Evolutionary conservation across 2,329 filamentous ascomycete genomes (phyloP).

Genomic region (Paraphaeosphaeria sporulosa): DNA sequence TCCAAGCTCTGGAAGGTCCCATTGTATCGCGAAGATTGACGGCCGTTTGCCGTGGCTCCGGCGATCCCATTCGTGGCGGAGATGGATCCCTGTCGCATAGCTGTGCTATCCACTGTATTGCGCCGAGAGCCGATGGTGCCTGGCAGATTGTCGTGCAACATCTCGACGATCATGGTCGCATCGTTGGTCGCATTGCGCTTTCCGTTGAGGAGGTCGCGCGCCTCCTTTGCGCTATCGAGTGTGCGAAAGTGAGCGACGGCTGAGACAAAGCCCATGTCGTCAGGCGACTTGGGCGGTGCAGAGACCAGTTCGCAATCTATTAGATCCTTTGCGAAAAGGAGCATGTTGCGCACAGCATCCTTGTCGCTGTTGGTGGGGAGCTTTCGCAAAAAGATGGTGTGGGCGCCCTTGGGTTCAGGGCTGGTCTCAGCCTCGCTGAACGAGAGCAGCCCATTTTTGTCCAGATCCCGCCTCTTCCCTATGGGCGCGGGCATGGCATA

Average conservation of each 20-base stretch:
- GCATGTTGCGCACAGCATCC: slow-evolving; percentile 67
- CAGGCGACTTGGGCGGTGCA: slow-evolving; percentile 55
- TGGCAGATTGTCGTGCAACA: slow-evolving; percentile 54
- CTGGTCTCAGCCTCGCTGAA: slow-evolving; percentile 44
- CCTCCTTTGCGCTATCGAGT: slow-evolving; percentile 65
- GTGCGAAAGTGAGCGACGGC: slow-evolving; percentile 68
- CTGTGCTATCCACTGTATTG: slow-evolving; percentile 62
- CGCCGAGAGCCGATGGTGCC: slow-evolving; percentile 57
- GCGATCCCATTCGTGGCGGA: slow-evolving; percentile 58
- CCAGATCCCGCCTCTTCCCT: slow-evolving; percentile 50
- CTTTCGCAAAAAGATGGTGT: slow-evolving; percentile 64
- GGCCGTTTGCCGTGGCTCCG: slow-evolving; percentile 46
- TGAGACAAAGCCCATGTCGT: slow-evolving; percentile 64
- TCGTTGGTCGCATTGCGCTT: slow-evolving; percentile 69
- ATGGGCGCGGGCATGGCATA: slow-evolving; percentile 51
- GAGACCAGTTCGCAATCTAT: slow-evolving; percentile 65
- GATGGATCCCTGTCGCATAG: slow-evolving; percentile 53
- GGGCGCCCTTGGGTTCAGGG: slow-evolving; percentile 32
- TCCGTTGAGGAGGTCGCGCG: slow-evolving; percentile 65
- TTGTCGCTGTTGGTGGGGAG: slow-evolving; percentile 65
- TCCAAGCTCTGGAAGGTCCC: slow-evolving; percentile 69
- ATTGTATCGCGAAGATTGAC: slow-evolving; percentile 68
- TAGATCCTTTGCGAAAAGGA: slow-evolving; percentile 71
- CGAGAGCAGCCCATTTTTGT: slow-evolving; percentile 47
- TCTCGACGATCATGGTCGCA: slow-evolving; percentile 65